These are phyloP conservation scores for Kodamaea kaohsiungensis DNA, from an alignment of 805 yeast genomes.

Conservation along the genomic window DNA sequence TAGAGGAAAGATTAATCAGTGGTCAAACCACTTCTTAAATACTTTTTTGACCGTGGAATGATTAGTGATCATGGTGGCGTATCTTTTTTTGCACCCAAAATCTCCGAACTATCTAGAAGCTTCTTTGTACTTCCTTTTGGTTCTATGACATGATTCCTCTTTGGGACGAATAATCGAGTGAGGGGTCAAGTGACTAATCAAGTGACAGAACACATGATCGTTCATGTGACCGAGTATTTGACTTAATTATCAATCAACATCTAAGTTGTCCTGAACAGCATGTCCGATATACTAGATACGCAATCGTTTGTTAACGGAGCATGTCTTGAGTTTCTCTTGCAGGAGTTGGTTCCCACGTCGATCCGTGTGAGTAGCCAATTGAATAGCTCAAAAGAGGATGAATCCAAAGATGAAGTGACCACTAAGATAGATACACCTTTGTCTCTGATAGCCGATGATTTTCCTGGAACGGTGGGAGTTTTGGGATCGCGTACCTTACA, in stretches of 20 bases:
- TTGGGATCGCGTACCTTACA: slow-evolving; percentile 35
- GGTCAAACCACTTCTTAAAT: neutral
- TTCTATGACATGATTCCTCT: neutral
- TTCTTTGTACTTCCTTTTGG: neutral
- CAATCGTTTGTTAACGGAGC: slow-evolving; percentile 50
- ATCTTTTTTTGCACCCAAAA: neutral
- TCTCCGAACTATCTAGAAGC: neutral
- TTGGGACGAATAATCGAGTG: too few relatives aligned
- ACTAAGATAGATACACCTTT: slow-evolving; percentile 28
- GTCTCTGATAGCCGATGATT: slow-evolving; percentile 31
- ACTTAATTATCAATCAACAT: too few relatives aligned
- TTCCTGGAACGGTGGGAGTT: slow-evolving; percentile 45
- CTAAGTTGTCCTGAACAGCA: neutral
- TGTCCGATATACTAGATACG: slow-evolving; percentile 21
- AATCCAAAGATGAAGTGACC: slow-evolving; percentile 14
- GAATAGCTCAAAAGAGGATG: slow-evolving; percentile 13
- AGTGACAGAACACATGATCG: too few relatives aligned
- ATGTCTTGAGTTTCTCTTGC: slow-evolving; percentile 64
- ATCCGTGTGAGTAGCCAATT: slow-evolving; percentile 59
- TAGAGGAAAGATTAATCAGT: neutral
- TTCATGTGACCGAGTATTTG: too few relatives aligned
- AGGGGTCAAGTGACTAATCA: neutral
- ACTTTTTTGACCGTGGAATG: neutral
- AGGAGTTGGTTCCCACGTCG: slow-evolving; percentile 76
- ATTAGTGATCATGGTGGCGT: neutral